These are phyloP conservation scores for Acacia concinna DNA, from an alignment of 331 rosid genomes.

Conservation along the genomic window DNA sequence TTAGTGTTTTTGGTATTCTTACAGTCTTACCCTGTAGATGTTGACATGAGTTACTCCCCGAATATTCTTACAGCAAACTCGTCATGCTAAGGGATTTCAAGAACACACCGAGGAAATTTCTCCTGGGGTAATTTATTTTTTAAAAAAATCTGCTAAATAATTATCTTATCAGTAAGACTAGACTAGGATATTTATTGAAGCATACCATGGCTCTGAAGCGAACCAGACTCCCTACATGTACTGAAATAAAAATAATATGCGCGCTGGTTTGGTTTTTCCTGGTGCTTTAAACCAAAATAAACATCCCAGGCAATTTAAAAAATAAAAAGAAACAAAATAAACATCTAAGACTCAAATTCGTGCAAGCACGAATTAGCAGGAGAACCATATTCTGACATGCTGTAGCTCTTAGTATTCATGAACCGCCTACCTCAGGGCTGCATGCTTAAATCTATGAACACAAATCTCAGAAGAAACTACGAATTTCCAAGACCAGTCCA, in stretches of 20 bases:
- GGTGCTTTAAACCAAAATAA: slow-evolving; percentile 18
- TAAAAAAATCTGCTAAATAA: neutral
- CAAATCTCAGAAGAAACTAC: slow-evolving; percentile 18
- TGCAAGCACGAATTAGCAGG: slow-evolving; percentile 32
- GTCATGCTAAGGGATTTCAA: neutral
- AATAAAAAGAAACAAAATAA: neutral
- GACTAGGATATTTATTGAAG: neutral
- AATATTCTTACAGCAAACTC: no score
- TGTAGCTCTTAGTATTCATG: slow-evolving; percentile 18
- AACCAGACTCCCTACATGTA: slow-evolving; percentile 21
- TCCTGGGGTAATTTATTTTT: neutral
- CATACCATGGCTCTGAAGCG: slow-evolving; percentile 14
- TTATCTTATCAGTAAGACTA: neutral
- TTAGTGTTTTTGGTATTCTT: neutral
- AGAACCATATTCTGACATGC: slow-evolving; percentile 29
- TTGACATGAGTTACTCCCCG: no score
- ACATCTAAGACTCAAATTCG: slow-evolving; percentile 32
- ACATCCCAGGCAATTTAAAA: neutral
- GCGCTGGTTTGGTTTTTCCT: slow-evolving; percentile 22
- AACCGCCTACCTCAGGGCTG: slow-evolving; percentile 40
- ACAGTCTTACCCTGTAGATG: neutral
- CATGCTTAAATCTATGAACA: slow-evolving; percentile 32
- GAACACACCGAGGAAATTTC: neutral
- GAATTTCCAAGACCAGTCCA: slow-evolving; percentile 13
- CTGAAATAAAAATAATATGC: slow-evolving; percentile 25